These are phyloP conservation scores for Pseudogymnoascus sp. DNA, from an alignment of 2,329 filamentous ascomycete genomes.

Conservation along the genomic window DNA sequence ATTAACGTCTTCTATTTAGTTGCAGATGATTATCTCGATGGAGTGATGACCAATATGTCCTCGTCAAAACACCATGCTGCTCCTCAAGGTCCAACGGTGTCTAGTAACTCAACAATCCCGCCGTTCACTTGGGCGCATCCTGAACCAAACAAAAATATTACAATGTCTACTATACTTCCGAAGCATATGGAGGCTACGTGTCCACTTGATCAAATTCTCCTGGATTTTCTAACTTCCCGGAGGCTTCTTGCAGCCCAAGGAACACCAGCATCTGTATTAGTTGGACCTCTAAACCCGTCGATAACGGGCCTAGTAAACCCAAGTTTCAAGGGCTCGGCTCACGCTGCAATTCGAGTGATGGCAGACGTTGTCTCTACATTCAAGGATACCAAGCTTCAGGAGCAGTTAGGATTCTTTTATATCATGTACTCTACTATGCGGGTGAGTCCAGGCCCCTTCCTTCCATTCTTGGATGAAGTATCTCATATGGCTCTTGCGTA, in stretches of 20 bases:
- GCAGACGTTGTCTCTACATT: constrained; percentile 13
- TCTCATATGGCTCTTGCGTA: not conserved
- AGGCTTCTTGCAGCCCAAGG: constrained; percentile 1
- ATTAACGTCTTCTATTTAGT: not conserved
- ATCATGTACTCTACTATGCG: constrained; percentile 4
- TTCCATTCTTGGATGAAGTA: not conserved
- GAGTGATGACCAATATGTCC: not conserved
- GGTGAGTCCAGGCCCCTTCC: not conserved
- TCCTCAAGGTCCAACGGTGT: not conserved
- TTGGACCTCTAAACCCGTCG: constrained; percentile 8
- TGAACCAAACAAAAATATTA: not conserved
- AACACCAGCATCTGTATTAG: not conserved
- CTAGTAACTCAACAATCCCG: not conserved
- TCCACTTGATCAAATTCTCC: constrained; percentile 13
- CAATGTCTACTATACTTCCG: constrained; percentile 7
- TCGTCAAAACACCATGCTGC: not conserved
- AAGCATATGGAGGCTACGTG: constrained; percentile 12
- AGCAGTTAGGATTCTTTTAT: constrained; percentile 12
- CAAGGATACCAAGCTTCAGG: constrained; percentile 9
- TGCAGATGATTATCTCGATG: not conserved
- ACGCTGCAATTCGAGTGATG: constrained; percentile 11
- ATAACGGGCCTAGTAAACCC: constrained; percentile 11
- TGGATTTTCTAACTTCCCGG: constrained; percentile 8
- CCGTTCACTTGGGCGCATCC: constrained; percentile 4
- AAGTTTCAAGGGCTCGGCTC: not conserved